Evolutionary conservation across 176 grass and related monocot genomes (phyloP).

Genomic region (Oropetium thomaeum): DNA sequence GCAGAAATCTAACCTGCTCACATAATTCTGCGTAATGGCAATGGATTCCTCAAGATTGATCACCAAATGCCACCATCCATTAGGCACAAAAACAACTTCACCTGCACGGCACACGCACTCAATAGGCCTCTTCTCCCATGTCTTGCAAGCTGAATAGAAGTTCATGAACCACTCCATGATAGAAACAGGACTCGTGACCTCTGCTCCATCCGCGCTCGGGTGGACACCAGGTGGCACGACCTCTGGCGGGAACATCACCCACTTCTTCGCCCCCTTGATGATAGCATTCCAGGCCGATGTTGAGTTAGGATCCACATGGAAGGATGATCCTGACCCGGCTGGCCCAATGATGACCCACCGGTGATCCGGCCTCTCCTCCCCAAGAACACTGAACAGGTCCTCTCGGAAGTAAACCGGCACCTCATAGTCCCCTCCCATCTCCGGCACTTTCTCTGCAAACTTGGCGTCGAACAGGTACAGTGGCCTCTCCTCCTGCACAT

Average conservation of each 20-base stretch:
- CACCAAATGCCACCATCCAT: constrained; percentile 99
- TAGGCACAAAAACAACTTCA: constrained; percentile 85
- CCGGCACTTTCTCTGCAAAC: constrained; percentile 66
- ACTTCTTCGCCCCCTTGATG: constrained; percentile 84
- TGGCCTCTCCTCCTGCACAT: constrained; percentile 77
- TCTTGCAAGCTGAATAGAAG: constrained; percentile 71
- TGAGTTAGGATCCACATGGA: constrained; percentile 94
- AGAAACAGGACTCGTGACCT: constrained; percentile 87
- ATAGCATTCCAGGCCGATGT: constrained; percentile 94
- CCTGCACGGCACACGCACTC: constrained; percentile 73
- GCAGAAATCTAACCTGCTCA: constrained; percentile 60
- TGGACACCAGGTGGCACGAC: constrained; percentile 76
- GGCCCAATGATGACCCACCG: constrained; percentile 93
- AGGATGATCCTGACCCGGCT: constrained; percentile 72
- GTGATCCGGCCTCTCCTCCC: constrained; percentile 75
- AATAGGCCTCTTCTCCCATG: constrained; percentile 73
- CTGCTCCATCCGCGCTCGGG: constrained; percentile 69
- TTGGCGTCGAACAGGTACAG: constrained; percentile 83
- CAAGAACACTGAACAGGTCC: constrained; percentile 78
- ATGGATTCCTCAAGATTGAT: constrained; percentile 95
- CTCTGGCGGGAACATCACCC: constrained; percentile 88
- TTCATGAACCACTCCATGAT: constrained; percentile 99
- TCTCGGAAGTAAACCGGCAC: constrained; percentile 76
- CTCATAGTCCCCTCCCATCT: constrained; percentile 73
- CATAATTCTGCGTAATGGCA: constrained; percentile 96